Evolutionary conservation across 2,329 filamentous ascomycete species (phyloP), one percentile per base, ranked within the genome.

Genomic region (Dothideomycetidae sp.): DNA sequence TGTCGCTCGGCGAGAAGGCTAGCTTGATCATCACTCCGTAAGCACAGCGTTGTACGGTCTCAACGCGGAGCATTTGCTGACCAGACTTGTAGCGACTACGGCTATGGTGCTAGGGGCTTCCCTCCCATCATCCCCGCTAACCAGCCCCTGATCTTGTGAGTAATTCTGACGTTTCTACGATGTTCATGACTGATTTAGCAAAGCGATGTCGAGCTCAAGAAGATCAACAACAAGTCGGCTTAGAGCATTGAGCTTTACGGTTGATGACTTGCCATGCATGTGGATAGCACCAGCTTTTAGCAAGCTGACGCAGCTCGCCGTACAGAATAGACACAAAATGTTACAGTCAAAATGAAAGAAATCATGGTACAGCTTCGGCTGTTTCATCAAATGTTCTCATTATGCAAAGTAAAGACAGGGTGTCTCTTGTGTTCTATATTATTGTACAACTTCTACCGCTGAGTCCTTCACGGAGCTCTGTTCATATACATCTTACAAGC

Each of bases 1-100:
- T 98, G 88, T 78, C 78, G 56, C 67, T 93, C 42, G 86, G 88
- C 57, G 88, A 96, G 71, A 88, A 82, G 67, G 78, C 84, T 37
- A 81, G 74, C 36, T 69, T 98, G 46, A 79, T 77, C 48, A 94
- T 96, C 55, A 71, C 77, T 45, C 68, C 71, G 79, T 85, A 69
- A 59, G 71, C 53, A 43, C 14, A 28, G 14, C 10, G 3, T 7
- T 36, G 18, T 29, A n/a, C 18, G 10, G 7, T 7, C 7, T 7
- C 21, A 26, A 7, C n/a, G 7, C 7, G n/a, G 21, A 26, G 7
- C 21, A 7, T n/a, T 29, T 11, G 23, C n/a, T 26, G 12, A 18
- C 23, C 23, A 15, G 14, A 46, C 47, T 17, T 36, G 23, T 46
- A 76, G 74, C 51, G 74, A 79, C 55, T 78, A 63, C 51, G 77